Evolutionary conservation across 495 filamentous ascomycete genomes (phyloP).

Genomic region (Viridothelium virens): DNA sequence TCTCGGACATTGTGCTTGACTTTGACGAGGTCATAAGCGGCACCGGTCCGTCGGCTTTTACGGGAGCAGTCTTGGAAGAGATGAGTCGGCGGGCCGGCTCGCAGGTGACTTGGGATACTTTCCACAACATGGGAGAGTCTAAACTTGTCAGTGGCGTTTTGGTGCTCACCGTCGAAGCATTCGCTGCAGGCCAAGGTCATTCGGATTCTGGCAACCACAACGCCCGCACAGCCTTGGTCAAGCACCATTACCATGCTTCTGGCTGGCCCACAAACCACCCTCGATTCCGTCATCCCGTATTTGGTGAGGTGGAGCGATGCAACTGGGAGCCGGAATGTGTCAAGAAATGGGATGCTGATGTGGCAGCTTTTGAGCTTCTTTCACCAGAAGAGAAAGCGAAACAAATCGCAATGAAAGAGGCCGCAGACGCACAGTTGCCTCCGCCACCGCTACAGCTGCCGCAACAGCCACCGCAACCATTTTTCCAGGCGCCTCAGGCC

Average conservation of each 20-base stretch:
- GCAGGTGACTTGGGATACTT: slow-evolving; percentile 45
- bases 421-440: slow-evolving; percentile 20
- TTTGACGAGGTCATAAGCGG: slow-evolving; percentile 62
- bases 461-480: background rate
- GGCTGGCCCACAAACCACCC: slow-evolving; percentile 53
- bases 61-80: slow-evolving; percentile 50
- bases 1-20: slow-evolving; percentile 50
- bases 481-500: background rate
- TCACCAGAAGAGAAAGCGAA: slow-evolving; percentile 42
- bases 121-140: slow-evolving; percentile 52
- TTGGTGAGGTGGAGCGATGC: slow-evolving; percentile 55
- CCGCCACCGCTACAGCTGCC: background rate
- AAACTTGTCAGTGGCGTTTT: slow-evolving; percentile 49
- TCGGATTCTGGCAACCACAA: slow-evolving; percentile 58
- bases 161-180: slow-evolving; percentile 55
- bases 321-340: slow-evolving; percentile 57
- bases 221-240: slow-evolving; percentile 48
- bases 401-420: slow-evolving; percentile 40
- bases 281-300: slow-evolving; percentile 52
- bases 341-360: slow-evolving; percentile 48
- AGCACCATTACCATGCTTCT: slow-evolving; percentile 59
- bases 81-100: slow-evolving; percentile 40
- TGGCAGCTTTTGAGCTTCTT: slow-evolving; percentile 42
- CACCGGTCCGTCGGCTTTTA: slow-evolving; percentile 61
- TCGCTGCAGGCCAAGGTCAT: slow-evolving; percentile 57